Evolutionary conservation across 768 basidiomycete species (phyloP), one percentile per base, ranked within the genome.

Genomic region (Chlorophyllum brunneum): DNA sequence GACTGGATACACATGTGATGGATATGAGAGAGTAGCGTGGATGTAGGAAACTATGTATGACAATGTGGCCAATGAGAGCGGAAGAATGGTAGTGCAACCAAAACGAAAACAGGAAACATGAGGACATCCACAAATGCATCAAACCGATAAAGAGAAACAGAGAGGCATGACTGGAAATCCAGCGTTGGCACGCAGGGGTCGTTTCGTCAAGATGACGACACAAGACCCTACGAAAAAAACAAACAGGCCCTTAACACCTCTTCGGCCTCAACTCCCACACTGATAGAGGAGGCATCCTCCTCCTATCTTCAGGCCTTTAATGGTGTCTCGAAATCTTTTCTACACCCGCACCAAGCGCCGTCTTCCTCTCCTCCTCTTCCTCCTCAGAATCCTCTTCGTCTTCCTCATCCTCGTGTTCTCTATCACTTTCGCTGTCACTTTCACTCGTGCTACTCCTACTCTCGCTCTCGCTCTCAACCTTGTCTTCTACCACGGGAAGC

Each of bases 261-360:
- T 22, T 39, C 43, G 43, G 43, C 43, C 27, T 31, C 27, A 39
- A n/a, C n/a, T n/a, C n/a, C n/a, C n/a, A n/a, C n/a, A n/a, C n/a
- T n/a, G n/a, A n/a, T n/a, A n/a, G n/a, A n/a, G n/a, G 4, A 36
- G 6, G 15, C 13, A 11, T 36, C 1, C 3, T 16, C 16, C 16
- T 15, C 9, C 5, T 36, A 26, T 30, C 48, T 42, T n/a, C n/a
- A n/a, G n/a, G n/a, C n/a, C n/a, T 48, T 31, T 50, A 70, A 60
- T 77, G 76, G 54, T 75, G 59, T 52, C 70, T 72, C 53, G 51
- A 52, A 16, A 78, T 65, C 63, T 78, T 78, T 70, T 80, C 78
- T 30, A 80, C 72, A 26, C 77, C 77, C 13, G 78, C 78, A 29
- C 75, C 66, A 36, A 68, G 53, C 26, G 68, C 64, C 38, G 70